These are phyloP conservation scores for Cerrena zonata DNA, from an alignment of 1,284 basidiomycete species.

Conservation along the genomic window DNA sequence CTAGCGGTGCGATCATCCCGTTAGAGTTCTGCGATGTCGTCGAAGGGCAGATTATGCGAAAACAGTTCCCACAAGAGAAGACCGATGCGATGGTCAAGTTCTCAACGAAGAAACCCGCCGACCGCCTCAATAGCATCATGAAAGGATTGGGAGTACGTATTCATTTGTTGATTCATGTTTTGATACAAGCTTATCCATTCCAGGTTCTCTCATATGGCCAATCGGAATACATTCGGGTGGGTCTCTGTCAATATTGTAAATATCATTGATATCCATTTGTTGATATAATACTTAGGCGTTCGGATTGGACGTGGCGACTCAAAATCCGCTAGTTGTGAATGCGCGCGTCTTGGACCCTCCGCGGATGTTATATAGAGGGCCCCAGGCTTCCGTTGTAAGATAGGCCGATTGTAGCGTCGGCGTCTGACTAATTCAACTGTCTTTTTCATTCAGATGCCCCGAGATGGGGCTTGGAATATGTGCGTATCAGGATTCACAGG, in stretches of 20 bases:
- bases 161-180: no score
- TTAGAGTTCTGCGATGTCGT: constrained; percentile 62
- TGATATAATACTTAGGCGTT: constrained; percentile 47
- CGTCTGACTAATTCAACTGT: background rate
- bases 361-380: no score
- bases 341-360: constrained; percentile 62
- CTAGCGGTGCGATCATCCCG: constrained; percentile 62
- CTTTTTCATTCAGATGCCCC: constrained; percentile 38
- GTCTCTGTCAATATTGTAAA: no score
- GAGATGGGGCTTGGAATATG: constrained; percentile 70
- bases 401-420: no score
- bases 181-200: background rate
- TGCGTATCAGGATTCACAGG: constrained; percentile 19
- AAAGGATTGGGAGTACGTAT: constrained; percentile 50
- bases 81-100: constrained; percentile 64
- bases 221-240: constrained; percentile 60
- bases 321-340: constrained; percentile 46
- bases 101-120: constrained; percentile 60
- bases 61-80: constrained; percentile 64
- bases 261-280: no score
- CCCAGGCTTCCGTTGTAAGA: no score
- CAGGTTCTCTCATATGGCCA: constrained; percentile 65
- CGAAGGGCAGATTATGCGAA: constrained; percentile 68
- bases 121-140: constrained; percentile 53
- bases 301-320: constrained; percentile 51